These are phyloP conservation scores for Neobulgaria alba DNA, from an alignment of 2,329 filamentous ascomycete genomes.

Conservation along the genomic window DNA sequence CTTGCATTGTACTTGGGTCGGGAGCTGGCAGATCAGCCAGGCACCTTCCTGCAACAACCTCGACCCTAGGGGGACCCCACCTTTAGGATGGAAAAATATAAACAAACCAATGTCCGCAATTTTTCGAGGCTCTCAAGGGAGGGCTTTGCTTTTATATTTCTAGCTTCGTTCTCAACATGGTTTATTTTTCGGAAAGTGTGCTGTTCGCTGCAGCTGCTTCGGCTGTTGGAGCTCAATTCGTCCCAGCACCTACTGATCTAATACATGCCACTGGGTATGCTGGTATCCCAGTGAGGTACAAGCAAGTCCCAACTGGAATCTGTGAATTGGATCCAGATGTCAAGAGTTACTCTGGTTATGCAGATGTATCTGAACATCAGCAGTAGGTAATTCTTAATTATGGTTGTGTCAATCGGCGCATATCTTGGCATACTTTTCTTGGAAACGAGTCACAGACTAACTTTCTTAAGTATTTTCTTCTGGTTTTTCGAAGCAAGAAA, in stretches of 20 bases:
- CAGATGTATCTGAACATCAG: conserved; percentile 23
- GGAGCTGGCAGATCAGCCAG: background rate
- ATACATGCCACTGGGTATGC: conserved; percentile 30
- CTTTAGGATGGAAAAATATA: background rate
- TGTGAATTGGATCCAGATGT: conserved; percentile 36
- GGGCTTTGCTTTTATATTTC: background rate
- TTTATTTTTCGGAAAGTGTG: background rate
- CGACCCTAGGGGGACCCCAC: background rate
- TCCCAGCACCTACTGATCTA: conserved; percentile 1
- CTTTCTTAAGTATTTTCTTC: conserved; percentile 17
- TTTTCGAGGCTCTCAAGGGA: too few species aligned
- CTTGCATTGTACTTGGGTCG: background rate
- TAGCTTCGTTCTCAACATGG: background rate
- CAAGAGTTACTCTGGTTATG: conserved; percentile 36
- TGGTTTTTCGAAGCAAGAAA: conserved; percentile 38
- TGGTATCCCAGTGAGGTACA: conserved; percentile 37
- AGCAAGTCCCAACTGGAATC: conserved; percentile 38
- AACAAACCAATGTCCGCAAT: too few species aligned
- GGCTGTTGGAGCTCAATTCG: background rate
- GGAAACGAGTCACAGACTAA: background rate
- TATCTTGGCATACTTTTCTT: background rate
- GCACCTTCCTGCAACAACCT: background rate
- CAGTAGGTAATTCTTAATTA: conserved; percentile 9
- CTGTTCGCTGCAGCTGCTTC: background rate
- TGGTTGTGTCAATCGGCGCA: background rate